Evolutionary conservation across 176 grass and related monocot species (phyloP), one percentile per base, ranked within the genome.

Genomic region (Microstegium vimineum): DNA sequence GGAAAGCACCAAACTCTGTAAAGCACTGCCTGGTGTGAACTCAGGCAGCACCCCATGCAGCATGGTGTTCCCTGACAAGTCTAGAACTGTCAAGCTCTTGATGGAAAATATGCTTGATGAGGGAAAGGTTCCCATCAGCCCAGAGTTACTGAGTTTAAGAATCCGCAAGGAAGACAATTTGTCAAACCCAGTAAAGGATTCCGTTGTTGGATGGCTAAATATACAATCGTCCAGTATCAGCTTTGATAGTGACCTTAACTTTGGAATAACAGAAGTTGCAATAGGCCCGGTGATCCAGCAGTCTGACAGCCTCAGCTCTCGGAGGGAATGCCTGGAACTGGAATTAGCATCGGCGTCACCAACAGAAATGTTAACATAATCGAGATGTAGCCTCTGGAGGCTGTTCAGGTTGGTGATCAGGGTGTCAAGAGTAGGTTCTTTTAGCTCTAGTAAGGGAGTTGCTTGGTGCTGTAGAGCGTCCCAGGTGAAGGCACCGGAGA

Each of bases 11-110:
- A 71, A 17, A 46, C 6, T 7, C 69, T 71, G 5, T 15, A 71
- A 71, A 27, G 40, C 75, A 30, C 80, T 84, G 14, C n/a, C 62
- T 35, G 61, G 51, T 11, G 10, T 37, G 77, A 91, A 91, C 23
- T 87, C 34, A 0, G 74, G 80, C 66, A 84, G 71, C 23, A n/a
- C 17, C 13, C 89, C 89, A 26, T 73, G 84, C 16, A 91, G 84
- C 18, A 76, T 62, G 4, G 22, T 5, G 71, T 91, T 91, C 10
- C 3, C 2, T 6, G 84, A 87, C 25, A 81, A 23, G 57, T 91
- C 89, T 26, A 91, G 45, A 1, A 26, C 28, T 28, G 16, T 81
- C 64, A 91, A 73, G 34, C 78, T 83, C 34, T 30, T 74, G 7
- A 91, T 75, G 33, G 62, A 65, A 67, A 91, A 76, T 80, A 91